These are phyloP conservation scores for Salmacisia buchloeana DNA, from an alignment of 1,284 basidiomycete genomes.

Conservation along the genomic window DNA sequence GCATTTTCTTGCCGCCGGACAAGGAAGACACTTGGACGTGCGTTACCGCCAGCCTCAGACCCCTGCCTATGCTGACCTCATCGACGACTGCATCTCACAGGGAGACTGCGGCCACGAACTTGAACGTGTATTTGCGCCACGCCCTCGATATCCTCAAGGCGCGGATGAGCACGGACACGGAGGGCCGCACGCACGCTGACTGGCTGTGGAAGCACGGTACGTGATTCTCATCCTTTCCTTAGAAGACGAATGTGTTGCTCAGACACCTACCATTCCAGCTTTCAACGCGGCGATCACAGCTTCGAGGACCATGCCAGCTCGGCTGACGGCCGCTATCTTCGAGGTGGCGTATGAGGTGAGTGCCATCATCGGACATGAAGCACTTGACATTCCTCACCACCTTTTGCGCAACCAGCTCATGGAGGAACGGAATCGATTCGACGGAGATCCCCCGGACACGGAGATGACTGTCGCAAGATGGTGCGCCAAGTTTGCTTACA, in stretches of 20 bases:
- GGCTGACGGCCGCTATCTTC: background rate
- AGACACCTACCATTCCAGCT: background rate
- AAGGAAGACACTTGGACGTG: background rate
- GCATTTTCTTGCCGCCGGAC: slow-evolving; percentile 4
- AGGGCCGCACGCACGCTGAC: background rate
- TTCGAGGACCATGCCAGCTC: background rate
- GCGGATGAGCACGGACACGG: background rate
- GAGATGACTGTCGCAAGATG: background rate
- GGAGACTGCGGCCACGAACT: background rate
- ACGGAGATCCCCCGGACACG: background rate
- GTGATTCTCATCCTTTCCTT: background rate
- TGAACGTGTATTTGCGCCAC: background rate
- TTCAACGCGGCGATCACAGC: background rate
- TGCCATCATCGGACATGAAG: too few species aligned
- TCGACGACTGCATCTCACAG: background rate
- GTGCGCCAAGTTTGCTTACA: slow-evolving; percentile 1
- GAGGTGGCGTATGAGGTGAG: slow-evolving; percentile 4
- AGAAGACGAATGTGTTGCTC: background rate
- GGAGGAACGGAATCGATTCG: slow-evolving; percentile 4
- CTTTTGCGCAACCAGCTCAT: background rate
- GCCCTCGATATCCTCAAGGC: background rate
- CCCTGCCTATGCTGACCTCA: background rate
- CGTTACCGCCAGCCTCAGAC: background rate
- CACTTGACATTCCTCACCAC: background rate
- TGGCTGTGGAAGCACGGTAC: slow-evolving; percentile 8